Evolutionary conservation across 2,329 filamentous ascomycete genomes (phyloP), one percentile per base, ranked within the genome.

Genomic region (Fusarium burgessii): DNA sequence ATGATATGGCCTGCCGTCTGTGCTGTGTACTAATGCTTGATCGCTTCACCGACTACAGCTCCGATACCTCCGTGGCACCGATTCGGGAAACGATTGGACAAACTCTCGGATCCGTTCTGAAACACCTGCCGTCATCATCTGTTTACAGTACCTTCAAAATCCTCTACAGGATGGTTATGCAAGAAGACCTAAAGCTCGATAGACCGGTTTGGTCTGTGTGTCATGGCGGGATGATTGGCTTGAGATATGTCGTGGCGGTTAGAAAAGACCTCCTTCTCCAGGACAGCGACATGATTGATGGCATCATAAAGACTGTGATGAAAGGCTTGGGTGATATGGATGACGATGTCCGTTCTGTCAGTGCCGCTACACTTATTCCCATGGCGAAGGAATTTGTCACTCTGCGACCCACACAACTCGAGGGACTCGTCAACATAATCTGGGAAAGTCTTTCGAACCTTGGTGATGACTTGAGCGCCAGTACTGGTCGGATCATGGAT

Each of bases 401-500:
- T 40, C 89, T 97, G 80, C 92, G 95, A 18, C 92, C 94, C 18
- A 86, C 86, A 36, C 91, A 93, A 45, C 86, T 99, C 35, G 91
- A 95, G 68, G 87, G 88, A 33, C 89, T 99, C 41, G 97, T 98
- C 80, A 92, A 93, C 77, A 97, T 98, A 64, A 95, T 99, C 32
- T 99, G 96, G 96, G 93, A 97, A 77, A 98, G 96, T 83, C 85
- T 99, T 27, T 97, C 95, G 6, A 97, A 97, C 78, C 85, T 99
- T n/a, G 95, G 95, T 71, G 96, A 99, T 78, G 96, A 99, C 78
- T 86, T 99, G 20, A 98, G 95, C 79, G 96, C 96, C 7, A 98
- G 96, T 79, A 99, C 97, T 13, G 96, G 96, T 50, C 97, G 94
- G 61, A 97, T 99, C 58, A 99, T 99, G 97, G 97, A 99, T 80